These are phyloP conservation scores for Morella rubra DNA, from an alignment of 306 rosid species.

Conservation along the genomic window DNA sequence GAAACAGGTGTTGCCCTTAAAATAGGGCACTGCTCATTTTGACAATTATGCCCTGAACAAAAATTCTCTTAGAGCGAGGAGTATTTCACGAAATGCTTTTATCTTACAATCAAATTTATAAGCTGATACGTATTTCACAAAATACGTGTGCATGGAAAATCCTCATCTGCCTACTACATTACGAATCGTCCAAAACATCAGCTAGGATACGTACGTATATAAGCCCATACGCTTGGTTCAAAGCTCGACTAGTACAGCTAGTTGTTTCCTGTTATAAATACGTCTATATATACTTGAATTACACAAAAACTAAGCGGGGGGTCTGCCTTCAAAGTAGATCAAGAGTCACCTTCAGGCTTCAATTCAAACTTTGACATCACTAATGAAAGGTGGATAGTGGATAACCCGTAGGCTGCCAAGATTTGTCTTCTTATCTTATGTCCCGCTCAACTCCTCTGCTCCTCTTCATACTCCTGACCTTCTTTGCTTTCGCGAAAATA, in stretches of 20 bases:
- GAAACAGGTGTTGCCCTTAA: background rate
- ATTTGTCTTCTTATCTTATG: background rate
- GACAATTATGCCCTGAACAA: background rate
- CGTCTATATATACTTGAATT: background rate
- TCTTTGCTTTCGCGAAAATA: background rate
- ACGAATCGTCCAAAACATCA: background rate
- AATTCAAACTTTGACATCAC: background rate
- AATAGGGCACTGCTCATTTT: background rate
- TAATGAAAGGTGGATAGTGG: no score
- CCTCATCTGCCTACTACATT: no score
- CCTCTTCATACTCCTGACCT: background rate
- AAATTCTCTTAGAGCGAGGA: background rate
- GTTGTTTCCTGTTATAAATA: no score
- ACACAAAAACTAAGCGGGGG: background rate
- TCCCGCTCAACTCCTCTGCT: background rate
- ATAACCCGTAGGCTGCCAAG: no score
- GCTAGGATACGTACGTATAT: background rate
- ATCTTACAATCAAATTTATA: no score
- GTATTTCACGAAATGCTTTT: no score
- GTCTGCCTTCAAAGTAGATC: background rate
- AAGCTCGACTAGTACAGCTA: no score
- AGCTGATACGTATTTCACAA: no score
- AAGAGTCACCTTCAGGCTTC: background rate
- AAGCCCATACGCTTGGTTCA: background rate
- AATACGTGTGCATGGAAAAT: no score